Evolutionary conservation across 148 eudicot genomes (phyloP), one percentile per base, ranked within the genome.

Genomic region (Fallopia convolvulus): DNA sequence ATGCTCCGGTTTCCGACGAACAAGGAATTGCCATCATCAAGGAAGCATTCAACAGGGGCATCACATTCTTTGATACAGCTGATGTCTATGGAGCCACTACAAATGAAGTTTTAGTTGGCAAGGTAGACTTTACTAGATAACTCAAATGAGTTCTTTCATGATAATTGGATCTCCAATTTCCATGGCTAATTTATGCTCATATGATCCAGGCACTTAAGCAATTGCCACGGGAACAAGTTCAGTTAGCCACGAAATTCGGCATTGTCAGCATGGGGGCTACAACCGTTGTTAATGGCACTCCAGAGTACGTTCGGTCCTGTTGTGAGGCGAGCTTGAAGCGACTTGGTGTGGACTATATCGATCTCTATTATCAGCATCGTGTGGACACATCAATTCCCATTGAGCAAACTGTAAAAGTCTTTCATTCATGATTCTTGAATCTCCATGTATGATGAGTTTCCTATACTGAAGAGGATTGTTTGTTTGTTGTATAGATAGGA

Each of bases 211-310:
- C 92, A 68, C 72, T 93, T 74, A 89, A 87, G 83, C 88, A 87
- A 49, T 72, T 93, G 78, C 97, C 97, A 17, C 80, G 97, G 72
- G 92, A 90, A 58, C 86, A 90, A 80, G 84, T 93, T 71, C 90
- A 93, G 56, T 42, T 93, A 72, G 93, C 98, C 42, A 91, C 98
- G 52, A 93, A 93, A 82, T 93, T 88, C 74, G 98, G 98, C 41
- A 65, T 93, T 41, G 76, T 74, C 4, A 30, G 76, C 61, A 3
- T 87, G 9, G 89, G 75, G 32, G 39, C 84, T 39, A 73, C 76
- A 23, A 47, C 71, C 32, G 66, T 87, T 44, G 90, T 85, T 3
- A 88, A 87, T 47, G 98, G 90, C n/a, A 81, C 84, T 50, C 83
- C 87, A 20, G 89, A 84, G 72, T 89, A 87, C 77, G 92, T 74